Evolutionary conservation across 805 yeast species (phyloP).

Genomic region (Cyberlindnera americana): DNA sequence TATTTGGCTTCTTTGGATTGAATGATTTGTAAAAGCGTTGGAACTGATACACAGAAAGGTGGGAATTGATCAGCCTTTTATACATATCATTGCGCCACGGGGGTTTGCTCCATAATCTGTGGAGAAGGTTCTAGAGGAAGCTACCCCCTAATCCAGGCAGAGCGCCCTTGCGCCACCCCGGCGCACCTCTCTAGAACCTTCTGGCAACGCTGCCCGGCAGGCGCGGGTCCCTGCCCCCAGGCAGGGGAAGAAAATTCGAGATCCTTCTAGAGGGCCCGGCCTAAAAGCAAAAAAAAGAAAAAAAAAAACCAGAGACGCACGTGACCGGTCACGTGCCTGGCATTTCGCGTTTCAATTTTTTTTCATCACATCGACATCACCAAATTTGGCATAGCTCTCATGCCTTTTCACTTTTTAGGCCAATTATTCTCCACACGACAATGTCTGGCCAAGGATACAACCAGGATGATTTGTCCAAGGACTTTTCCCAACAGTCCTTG

Average conservation of each 20-base stretch:
- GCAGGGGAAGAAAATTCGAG: not conserved
- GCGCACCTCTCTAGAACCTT: not conserved
- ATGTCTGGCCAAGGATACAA: conserved; percentile 28
- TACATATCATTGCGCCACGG: not conserved
- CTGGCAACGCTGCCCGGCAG: not conserved
- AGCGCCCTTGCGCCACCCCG: not conserved
- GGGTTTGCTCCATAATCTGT: not conserved
- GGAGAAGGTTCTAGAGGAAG: conserved; percentile 3
- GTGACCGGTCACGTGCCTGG: not conserved
- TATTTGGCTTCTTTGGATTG: not conserved
- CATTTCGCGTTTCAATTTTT: not conserved
- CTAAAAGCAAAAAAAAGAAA: too few relatives aligned
- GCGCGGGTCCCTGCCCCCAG: not conserved
- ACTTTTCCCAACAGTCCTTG: conserved; percentile 30
- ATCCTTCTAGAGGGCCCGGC: not conserved
- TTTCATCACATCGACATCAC: not conserved
- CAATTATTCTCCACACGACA: too few relatives aligned
- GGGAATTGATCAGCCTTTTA: not conserved
- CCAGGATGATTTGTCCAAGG: conserved; percentile 29
- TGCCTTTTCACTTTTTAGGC: too few relatives aligned
- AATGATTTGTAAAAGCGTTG: too few relatives aligned
- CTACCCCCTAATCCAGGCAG: not conserved
- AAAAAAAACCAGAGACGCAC: too few relatives aligned
- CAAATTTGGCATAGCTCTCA: too few relatives aligned
- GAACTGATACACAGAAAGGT: too few relatives aligned